Evolutionary conservation across 495 filamentous ascomycete genomes (phyloP).

Genomic region (Copromyces sp.): DNA sequence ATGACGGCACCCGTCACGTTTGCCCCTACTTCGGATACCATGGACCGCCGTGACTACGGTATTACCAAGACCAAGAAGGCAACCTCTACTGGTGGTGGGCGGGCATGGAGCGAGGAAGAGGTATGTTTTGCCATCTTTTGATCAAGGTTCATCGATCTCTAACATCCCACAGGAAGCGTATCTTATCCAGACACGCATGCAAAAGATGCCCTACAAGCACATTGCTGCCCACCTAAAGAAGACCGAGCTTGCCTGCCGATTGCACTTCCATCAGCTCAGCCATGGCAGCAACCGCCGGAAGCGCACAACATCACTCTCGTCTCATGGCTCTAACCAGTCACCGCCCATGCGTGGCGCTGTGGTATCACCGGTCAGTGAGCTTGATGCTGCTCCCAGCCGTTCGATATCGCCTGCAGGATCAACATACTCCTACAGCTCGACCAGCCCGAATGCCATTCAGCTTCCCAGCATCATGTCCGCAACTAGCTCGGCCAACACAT

Average conservation of each 20-base stretch:
- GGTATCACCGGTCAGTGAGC: conserved; percentile 39
- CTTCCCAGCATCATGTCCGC: conserved; percentile 36
- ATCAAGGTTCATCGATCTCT: conserved; percentile 2
- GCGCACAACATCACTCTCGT: conserved; percentile 53
- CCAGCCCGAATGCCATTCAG: conserved; percentile 31
- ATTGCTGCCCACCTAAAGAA: conserved; percentile 76
- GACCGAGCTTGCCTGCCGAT: conserved; percentile 74
- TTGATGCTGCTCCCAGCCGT: conserved; percentile 16
- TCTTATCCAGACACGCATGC: conserved; percentile 68
- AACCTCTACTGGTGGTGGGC: conserved; percentile 57
- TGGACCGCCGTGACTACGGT: conserved; percentile 44
- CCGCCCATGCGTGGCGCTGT: conserved; percentile 34
- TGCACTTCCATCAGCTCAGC: conserved; percentile 76
- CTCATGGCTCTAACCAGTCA: conserved; percentile 37
- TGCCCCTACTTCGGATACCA: conserved; percentile 36
- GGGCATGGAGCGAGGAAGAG: conserved; percentile 73
- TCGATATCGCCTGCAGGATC: conserved; percentile 31
- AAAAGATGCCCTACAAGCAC: conserved; percentile 85
- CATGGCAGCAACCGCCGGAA: conserved; percentile 69
- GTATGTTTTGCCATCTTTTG: conserved; percentile 30
- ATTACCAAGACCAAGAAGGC: conserved; percentile 51
- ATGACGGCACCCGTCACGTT: conserved; percentile 30
- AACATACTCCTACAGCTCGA: conserved; percentile 24
- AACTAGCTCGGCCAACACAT: conserved; percentile 21
- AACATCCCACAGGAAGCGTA: conserved; percentile 57